phyloP scores from a whole-genome alignment of 2,329 filamentous ascomycete genomes.

The Talaromyces marneffei region DNA sequence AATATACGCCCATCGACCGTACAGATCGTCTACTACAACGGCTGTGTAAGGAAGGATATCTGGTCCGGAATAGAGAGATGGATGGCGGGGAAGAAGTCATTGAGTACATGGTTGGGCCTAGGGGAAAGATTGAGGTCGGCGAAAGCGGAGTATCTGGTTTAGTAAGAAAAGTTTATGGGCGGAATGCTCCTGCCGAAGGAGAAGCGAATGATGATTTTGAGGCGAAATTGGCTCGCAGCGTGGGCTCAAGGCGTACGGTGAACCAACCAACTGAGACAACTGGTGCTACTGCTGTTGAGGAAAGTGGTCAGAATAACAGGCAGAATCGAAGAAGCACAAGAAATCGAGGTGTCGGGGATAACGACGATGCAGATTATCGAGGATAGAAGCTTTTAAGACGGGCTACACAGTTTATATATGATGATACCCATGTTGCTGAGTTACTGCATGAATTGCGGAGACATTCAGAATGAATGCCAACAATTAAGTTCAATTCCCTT shows the following conservation, averaged over 20 bases:
- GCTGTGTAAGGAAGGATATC: conserved; percentile 76
- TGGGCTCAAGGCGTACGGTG: not conserved
- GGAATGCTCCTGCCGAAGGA: conserved; percentile 3
- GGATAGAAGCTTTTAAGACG: not conserved
- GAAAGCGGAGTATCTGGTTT: conserved; percentile 68
- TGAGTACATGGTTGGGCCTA: conserved; percentile 77
- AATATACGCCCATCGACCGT: conserved; percentile 66
- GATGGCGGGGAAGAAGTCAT: conserved; percentile 66
- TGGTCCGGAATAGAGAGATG: conserved; percentile 66
- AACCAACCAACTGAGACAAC: not conserved
- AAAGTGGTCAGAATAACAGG: not conserved
- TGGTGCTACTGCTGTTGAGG: not conserved
- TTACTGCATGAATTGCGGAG: not conserved
- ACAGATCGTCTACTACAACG: conserved; percentile 69
- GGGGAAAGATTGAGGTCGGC: conserved; percentile 80
- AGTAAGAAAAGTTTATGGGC: conserved; percentile 53
- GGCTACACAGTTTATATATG: not conserved
- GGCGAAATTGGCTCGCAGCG: conserved; percentile 12
- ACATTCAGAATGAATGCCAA: not conserved
- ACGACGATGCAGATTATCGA: conserved; percentile 8
- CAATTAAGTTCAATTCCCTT: not conserved
- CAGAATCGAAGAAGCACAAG: not conserved
- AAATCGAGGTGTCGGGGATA: not conserved
- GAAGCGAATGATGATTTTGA: conserved; percentile 9
- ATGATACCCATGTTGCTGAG: not conserved